Percentiles rank a stretch among this genome's conserved stretches.
Evolutionary conservation across 495 filamentous ascomycete genomes (phyloP).

Genomic region (Podospora comata): DNA sequence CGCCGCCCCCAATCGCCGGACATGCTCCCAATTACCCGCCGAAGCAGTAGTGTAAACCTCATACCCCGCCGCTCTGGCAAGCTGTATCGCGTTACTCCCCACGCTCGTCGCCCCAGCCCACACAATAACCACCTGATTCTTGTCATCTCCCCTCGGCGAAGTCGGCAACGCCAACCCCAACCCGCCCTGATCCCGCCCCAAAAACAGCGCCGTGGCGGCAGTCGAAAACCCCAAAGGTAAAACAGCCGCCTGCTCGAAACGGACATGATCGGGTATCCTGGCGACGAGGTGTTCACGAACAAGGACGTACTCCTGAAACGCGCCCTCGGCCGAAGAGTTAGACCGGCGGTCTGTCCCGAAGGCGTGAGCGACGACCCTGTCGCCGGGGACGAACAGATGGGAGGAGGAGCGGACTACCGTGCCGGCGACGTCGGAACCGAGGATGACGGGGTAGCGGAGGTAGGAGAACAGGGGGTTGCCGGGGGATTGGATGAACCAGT

Average conservation of each 20-base stretch:
- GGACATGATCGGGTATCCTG: constrained; percentile 41
- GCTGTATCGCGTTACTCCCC: constrained; percentile 60
- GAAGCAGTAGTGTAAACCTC: constrained; percentile 58
- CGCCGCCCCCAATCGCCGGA: constrained; percentile 53
- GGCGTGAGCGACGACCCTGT: constrained; percentile 39
- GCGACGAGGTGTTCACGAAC: constrained; percentile 28
- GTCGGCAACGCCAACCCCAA: constrained; percentile 32
- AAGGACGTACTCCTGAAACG: constrained; percentile 41
- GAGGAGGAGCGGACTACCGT: constrained; percentile 42
- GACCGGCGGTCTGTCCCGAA: constrained; percentile 17
- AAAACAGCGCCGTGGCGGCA: constrained; percentile 35
- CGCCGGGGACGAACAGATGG: constrained; percentile 41
- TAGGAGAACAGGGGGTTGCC: constrained; percentile 27
- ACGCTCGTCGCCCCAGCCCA: constrained; percentile 60
- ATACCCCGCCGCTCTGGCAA: constrained; percentile 56
- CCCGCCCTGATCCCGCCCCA: constrained; percentile 12
- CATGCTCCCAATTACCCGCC: constrained; percentile 52
- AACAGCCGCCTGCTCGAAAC: constrained; percentile 44
- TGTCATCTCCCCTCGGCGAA: constrained; percentile 24
- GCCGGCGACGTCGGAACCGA: constrained; percentile 54
- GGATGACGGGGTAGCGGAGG: constrained; percentile 45
- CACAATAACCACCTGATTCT: constrained; percentile 47
- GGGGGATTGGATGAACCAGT: constrained; percentile 40
- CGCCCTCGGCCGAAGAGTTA: constrained; percentile 22
- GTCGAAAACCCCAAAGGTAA: constrained; percentile 49